Evolutionary conservation across 768 basidiomycete genomes (phyloP).

Genomic region (Leccinum imitatum): DNA sequence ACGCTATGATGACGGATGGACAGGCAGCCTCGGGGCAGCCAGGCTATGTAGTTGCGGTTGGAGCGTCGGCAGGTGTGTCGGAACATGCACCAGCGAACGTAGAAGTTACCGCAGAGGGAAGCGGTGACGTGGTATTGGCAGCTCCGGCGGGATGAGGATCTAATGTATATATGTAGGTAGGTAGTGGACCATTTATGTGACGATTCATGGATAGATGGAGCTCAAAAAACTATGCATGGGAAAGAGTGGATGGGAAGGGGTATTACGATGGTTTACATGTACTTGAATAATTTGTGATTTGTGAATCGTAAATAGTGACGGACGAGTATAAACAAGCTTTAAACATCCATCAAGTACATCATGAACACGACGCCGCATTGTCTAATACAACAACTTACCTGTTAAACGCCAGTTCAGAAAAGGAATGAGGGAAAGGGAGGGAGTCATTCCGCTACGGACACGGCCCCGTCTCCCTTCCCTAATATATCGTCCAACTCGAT

Average conservation of each 20-base stretch:
- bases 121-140: neutral
- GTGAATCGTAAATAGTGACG: neutral
- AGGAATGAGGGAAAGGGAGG: no score
- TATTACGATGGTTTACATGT: neutral
- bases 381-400: neutral
- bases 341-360: neutral
- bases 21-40: no score
- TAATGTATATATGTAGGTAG: slow-evolving; percentile 5
- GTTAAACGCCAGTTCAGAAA: neutral
- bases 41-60: no score
- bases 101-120: neutral
- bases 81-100: neutral
- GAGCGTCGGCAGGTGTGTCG: neutral
- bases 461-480: no score
- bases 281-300: neutral
- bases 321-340: neutral
- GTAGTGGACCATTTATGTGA: neutral
- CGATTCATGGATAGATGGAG: neutral
- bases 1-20: no score
- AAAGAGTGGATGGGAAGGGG: neutral
- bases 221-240: neutral
- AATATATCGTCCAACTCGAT: neutral
- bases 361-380: neutral
- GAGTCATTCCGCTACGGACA: no score
- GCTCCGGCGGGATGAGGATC: slow-evolving; percentile 11